Base-by-base conservation (phyloP, 164 flowering plant species). In the Stephania cephalantha region DNA sequence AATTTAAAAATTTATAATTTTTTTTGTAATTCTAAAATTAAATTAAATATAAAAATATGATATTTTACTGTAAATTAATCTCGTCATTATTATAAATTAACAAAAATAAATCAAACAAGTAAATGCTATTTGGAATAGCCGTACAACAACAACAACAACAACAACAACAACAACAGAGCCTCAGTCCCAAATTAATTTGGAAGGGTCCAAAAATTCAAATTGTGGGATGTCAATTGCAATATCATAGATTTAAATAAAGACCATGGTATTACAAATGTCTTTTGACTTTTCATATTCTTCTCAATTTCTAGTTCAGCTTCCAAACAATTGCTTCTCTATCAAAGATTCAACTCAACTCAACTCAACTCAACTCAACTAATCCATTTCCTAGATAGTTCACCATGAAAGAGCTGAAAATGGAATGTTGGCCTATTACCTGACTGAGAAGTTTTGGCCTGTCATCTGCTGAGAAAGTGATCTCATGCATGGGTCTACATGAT, bases 401-500 rank as follows among this genome's bases (percentile, higher is more conserved):
- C 31, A 55, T 46, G 44, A 61, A 48, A 45, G 65, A 61, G 69
- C 44, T 63, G 22, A n/a, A 46, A 35, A 46, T 18, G 45, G 35
- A 68, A 4, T 13, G 44, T 48, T 9, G 44, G 30, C 11, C 53
- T 64, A 73, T 35, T 76, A 82, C 85, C 83, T 80, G 85, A 74
- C 85, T 82, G 20, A 82, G 83, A 29, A 82, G 81, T 72, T 82
- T 82, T 68, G 85, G 85, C 78, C 74, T 82, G 77, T 82, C 85
- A 78, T 80, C 79, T 64, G 83, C 74, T 74, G 85, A 82, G 72
- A 82, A 82, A 22, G 85, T 82, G 75, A 82, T 78, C 71, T 82
- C 85, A 78, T 82, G 85, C 85, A 82, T 75, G 61, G 83, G 79
- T 75, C 85, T 82, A 76, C 78, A 89, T 71, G 69, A 76, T 64